A percentile compares a stretch with the other conserved stretches of the same genome.
These are phyloP conservation scores for Thecaphora frezii DNA, from an alignment of 1,284 basidiomycete genomes.

Conservation along the genomic window DNA sequence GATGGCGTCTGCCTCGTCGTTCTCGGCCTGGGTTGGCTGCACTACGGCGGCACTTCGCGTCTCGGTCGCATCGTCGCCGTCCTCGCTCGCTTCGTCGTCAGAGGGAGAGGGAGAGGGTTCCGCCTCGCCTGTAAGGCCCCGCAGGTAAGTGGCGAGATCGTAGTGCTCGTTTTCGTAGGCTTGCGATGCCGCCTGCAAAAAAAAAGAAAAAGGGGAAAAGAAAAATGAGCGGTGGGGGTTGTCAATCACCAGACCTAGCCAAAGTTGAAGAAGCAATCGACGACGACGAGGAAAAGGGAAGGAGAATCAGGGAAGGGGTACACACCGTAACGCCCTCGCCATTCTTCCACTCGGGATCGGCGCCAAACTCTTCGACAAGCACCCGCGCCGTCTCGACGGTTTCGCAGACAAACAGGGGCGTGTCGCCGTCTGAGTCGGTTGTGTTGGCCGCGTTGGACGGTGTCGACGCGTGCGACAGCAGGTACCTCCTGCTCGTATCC, in stretches of 20 bases:
- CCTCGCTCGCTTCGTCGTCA: slow-evolving; percentile 16
- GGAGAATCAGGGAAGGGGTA: neutral
- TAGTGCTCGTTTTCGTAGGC: slow-evolving; percentile 44
- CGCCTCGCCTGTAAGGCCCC: slow-evolving; percentile 39
- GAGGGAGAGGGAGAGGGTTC: neutral
- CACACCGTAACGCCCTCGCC: slow-evolving; percentile 40
- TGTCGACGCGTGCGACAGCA: slow-evolving; percentile 38
- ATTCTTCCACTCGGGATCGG: slow-evolving; percentile 45
- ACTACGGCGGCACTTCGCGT: neutral
- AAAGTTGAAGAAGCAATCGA: neutral
- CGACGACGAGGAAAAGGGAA: too few relatives aligned
- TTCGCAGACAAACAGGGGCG: slow-evolving; percentile 56
- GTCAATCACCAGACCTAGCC: neutral
- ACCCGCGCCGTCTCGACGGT: slow-evolving; percentile 37
- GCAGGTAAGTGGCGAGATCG: slow-evolving; percentile 44
- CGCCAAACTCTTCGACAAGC: slow-evolving; percentile 50
- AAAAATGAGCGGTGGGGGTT: neutral
- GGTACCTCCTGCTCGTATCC: slow-evolving; percentile 21
- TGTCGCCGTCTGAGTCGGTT: slow-evolving; percentile 51
- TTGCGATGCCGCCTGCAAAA: slow-evolving; percentile 35
- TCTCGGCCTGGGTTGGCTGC: neutral
- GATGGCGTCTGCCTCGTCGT: slow-evolving; percentile 19
- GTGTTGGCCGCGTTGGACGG: slow-evolving; percentile 36
- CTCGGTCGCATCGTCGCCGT: slow-evolving; percentile 23
- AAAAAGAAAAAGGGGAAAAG: neutral